These are phyloP conservation scores for Cyphellophora attinorum DNA, from an alignment of 2,329 filamentous ascomycete genomes.

Conservation along the genomic window DNA sequence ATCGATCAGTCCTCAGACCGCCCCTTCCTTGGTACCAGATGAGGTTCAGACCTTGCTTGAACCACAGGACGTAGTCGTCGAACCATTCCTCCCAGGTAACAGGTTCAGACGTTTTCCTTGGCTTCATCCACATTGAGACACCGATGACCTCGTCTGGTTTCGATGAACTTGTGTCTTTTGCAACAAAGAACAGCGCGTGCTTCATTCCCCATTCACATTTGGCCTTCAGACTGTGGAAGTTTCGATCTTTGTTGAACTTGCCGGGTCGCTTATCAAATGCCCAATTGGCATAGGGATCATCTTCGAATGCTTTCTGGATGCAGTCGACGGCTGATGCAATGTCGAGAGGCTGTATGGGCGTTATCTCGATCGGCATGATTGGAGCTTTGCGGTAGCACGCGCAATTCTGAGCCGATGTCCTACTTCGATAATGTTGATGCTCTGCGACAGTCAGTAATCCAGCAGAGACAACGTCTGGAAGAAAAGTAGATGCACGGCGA, in stretches of 20 bases:
- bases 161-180: slow-evolving; percentile 44
- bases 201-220: slow-evolving; percentile 63
- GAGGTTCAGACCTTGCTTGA: slow-evolving; percentile 58
- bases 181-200: slow-evolving; percentile 60
- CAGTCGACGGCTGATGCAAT: slow-evolving; percentile 56
- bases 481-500: no score
- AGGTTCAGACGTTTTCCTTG: slow-evolving; percentile 37
- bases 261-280: slow-evolving; percentile 40
- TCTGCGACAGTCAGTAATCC: no score
- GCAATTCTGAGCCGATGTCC: no score
- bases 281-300: slow-evolving; percentile 60
- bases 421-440: no score
- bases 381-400: no score
- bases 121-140: slow-evolving; percentile 63
- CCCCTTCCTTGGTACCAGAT: slow-evolving; percentile 55
- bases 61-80: slow-evolving; percentile 56
- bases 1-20: slow-evolving; percentile 56
- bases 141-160: slow-evolving; percentile 47
- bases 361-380: slow-evolving; percentile 46
- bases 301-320: slow-evolving; percentile 56
- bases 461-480: no score
- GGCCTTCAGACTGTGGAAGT: slow-evolving; percentile 53
- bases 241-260: slow-evolving; percentile 51
- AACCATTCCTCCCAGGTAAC: slow-evolving; percentile 54
- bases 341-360: slow-evolving; percentile 46